Conservation (phyloP, 73 alveolate genomes). For the Paramecium tetraurelia region DNA sequence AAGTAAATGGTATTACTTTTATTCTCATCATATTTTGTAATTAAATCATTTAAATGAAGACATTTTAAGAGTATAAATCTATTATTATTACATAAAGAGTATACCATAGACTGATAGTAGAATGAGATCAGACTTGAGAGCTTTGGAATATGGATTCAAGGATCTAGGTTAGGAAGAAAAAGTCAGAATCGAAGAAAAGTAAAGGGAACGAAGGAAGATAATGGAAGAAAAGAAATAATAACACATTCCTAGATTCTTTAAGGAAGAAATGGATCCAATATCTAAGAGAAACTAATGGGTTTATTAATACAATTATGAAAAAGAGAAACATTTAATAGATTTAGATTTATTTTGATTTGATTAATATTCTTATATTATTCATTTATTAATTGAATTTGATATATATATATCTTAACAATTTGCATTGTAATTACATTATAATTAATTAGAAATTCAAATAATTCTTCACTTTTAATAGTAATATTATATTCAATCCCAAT, state of each 20-base stretch:
- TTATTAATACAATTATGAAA: neutral
- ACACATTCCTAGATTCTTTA: constrained; percentile 1
- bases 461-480: neutral
- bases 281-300: neutral
- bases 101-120: neutral
- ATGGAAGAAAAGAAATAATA: neutral
- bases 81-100: neutral
- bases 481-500: constrained; percentile 3
- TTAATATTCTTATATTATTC: neutral
- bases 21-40: neutral
- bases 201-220: neutral
- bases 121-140: constrained; percentile 12
- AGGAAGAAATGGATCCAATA: neutral
- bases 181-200: constrained; percentile 3
- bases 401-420: neutral
- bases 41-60: neutral
- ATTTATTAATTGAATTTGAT: neutral
- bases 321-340: neutral
- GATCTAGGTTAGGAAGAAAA: constrained; percentile 25
- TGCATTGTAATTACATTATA: neutral
- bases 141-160: neutral
- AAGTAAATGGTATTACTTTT: neutral
- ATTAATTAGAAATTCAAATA: neutral
- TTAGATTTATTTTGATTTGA: neutral
- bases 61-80: neutral